Evolutionary conservation across 495 filamentous ascomycete genomes (phyloP), one percentile per base, ranked within the genome.

Genomic region (Neurospora africana): DNA sequence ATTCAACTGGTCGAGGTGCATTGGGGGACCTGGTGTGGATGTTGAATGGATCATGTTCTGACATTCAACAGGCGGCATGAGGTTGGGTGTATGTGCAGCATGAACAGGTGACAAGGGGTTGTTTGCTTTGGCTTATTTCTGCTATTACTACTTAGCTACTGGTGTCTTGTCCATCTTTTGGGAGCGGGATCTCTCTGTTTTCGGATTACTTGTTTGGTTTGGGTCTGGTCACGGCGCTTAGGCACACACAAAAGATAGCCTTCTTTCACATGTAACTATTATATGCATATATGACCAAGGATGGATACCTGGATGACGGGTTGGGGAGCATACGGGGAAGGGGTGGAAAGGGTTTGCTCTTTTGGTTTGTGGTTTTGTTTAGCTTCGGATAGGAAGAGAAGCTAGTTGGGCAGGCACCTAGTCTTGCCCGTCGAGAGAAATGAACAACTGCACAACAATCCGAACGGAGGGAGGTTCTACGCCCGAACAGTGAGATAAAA

Each of bases 31-130:
- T 3, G 82, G 82, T 44, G 85, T 87, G 5, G 92, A 92, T 70
- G 92, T 92, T 33, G 93, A 97, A 83, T 95, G 93, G 83, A 94
- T 95, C 81, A 91, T 95, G 81, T 91, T 94, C 75, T 97, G 81
- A 79, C 23, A 19, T 65, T 33, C 5, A 7, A 47, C 3, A 21
- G 4, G n/a, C 43, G 43, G 43, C 43, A 21, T 47, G 43, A n/a
- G n/a, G 43, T 19, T 47, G n/a, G n/a, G 9, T 47, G 43, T 47
- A 47, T 21, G n/a, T n/a, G 21, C 43, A 15, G 21, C 21, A 58
- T 58, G 47, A 65, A 17, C 23, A 30, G 27, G 53, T 65, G 53
- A 65, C 15, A 61, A 15, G 53, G 27, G 23, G 53, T 43, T 43
- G 47, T 6, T 61, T 61, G 53, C 15, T 33, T 33, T 61, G 53